Percentiles rank a stretch among this genome's conserved stretches.
Evolutionary conservation across 202 grass and related monocot genomes (phyloP).

Genomic region (Dendrocalamus latiflorus): DNA sequence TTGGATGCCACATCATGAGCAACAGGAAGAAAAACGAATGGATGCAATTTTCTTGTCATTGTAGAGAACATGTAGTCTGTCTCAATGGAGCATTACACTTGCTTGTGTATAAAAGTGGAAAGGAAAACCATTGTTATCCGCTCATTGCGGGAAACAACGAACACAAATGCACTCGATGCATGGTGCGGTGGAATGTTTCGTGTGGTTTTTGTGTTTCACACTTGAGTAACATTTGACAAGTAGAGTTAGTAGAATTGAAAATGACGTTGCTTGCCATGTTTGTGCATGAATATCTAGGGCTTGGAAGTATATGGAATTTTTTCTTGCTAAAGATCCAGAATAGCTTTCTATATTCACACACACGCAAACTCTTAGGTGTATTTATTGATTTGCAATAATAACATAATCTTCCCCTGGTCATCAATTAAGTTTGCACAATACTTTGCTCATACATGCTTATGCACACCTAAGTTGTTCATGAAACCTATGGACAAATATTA

Average conservation of each 20-base stretch:
- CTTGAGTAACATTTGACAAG: too few relatives aligned
- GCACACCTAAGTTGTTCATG: background rate
- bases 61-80: slow-evolving; percentile 31
- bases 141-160: slow-evolving; percentile 39
- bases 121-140: slow-evolving; percentile 14
- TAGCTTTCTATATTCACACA: background rate
- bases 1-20: slow-evolving; percentile 4
- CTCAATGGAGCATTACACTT: slow-evolving; percentile 23
- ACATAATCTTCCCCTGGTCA: background rate
- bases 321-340: background rate
- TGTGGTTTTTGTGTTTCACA: background rate
- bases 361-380: background rate
- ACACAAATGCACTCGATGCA: background rate
- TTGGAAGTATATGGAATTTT: background rate
- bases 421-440: background rate
- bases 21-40: background rate
- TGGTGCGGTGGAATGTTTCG: background rate
- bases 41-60: slow-evolving; percentile 7
- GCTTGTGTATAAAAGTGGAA: background rate
- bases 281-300: background rate
- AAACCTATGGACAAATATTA: background rate
- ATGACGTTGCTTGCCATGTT: background rate
- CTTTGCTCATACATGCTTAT: background rate
- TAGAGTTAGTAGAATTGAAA: background rate
- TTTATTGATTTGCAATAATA: background rate